Conservation (phyloP, 306 rosid species). For the Glycine tomentella region DNA sequence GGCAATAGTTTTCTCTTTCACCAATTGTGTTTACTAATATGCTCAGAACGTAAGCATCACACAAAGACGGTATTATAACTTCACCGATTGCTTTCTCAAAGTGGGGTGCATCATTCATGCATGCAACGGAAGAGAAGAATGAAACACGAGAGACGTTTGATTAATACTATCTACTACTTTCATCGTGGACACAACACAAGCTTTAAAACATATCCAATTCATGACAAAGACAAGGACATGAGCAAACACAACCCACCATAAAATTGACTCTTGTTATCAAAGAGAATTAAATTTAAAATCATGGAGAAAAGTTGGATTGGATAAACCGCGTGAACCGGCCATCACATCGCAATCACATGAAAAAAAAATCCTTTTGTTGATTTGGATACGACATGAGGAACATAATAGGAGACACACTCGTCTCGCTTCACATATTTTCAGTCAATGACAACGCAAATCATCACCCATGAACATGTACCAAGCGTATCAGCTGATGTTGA, state of each 20-base stretch:
- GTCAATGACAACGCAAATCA: neutral
- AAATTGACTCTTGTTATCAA: neutral
- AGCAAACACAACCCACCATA: neutral
- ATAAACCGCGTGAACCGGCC: constrained; percentile 37
- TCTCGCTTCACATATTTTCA: neutral
- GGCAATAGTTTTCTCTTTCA: neutral
- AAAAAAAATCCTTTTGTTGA: neutral
- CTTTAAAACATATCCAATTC: neutral
- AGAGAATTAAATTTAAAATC: too few relatives aligned
- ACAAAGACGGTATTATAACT: neutral
- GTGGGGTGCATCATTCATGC: neutral
- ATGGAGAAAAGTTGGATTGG: neutral
- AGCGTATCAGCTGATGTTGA: neutral
- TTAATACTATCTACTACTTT: neutral
- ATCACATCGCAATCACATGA: constrained; percentile 1
- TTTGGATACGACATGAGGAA: neutral
- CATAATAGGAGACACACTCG: neutral
- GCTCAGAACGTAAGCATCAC: constrained; percentile 10
- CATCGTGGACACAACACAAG: neutral
- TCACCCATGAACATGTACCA: neutral
- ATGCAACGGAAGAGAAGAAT: constrained; percentile 3
- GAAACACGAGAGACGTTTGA: neutral
- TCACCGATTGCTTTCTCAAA: neutral
- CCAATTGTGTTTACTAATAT: neutral
- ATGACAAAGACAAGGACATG: neutral